Conservation (phyloP, 768 basidiomycete species). For the Trametes maxima region DNA sequence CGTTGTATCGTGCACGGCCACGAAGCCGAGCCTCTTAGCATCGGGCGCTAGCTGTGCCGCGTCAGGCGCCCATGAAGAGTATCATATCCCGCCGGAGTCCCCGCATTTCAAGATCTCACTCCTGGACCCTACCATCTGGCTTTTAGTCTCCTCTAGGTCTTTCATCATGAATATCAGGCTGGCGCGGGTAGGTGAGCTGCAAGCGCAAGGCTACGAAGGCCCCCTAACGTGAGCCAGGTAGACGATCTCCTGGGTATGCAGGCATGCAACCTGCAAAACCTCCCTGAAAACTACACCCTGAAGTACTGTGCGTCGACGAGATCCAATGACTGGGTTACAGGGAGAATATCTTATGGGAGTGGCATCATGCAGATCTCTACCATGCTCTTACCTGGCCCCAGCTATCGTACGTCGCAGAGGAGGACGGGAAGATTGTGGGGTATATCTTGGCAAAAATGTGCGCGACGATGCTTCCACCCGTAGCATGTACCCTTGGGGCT, state of each 20-base stretch:
- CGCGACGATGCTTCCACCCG: slow-evolving; percentile 26
- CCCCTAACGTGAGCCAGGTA: slow-evolving; percentile 49
- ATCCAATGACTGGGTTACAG: too few species aligned
- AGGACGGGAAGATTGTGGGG: slow-evolving; percentile 88
- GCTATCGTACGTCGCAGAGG: slow-evolving; percentile 91
- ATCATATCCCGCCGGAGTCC: neutral
- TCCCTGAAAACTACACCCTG: slow-evolving; percentile 91
- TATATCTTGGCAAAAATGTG: slow-evolving; percentile 98
- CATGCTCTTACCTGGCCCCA: slow-evolving; percentile 92
- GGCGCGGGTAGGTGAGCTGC: slow-evolving; percentile 34
- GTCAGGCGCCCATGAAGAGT: neutral
- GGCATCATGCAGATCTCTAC: slow-evolving; percentile 67
- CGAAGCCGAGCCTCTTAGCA: too few species aligned
- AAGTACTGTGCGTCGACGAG: slow-evolving; percentile 60
- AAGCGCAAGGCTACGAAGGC: neutral
- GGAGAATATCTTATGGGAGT: neutral
- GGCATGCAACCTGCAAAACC: slow-evolving; percentile 88
- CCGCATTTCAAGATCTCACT: neutral
- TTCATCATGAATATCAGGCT: slow-evolving; percentile 47
- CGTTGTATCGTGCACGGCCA: too few species aligned
- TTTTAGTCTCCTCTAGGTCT: neutral
- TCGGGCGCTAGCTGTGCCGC: too few species aligned
- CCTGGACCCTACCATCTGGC: neutral
- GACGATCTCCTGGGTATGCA: slow-evolving; percentile 93
- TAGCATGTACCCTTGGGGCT: neutral